Percentiles rank a stretch among this genome's conserved stretches.
phyloP scores from a whole-genome alignment of 192 early-diverging fungal species.

The Chytriomyces hyalinus region DNA sequence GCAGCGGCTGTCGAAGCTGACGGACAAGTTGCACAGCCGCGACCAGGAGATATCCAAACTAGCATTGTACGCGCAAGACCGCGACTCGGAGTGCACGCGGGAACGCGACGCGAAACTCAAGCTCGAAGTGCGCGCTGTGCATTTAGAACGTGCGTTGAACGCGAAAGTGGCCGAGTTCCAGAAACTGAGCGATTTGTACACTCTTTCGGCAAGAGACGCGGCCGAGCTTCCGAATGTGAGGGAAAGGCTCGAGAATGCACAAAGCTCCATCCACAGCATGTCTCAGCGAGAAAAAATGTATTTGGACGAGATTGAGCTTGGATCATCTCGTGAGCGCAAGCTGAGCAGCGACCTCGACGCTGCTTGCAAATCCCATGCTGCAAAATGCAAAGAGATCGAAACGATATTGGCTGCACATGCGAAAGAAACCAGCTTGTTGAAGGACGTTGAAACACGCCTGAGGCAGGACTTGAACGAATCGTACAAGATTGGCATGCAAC shows the following conservation, averaged over 20 bases:
- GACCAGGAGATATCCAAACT: conserved; percentile 48
- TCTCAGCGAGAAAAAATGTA: conserved; percentile 46
- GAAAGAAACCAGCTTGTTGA: conserved; percentile 39
- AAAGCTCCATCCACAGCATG: conserved; percentile 39
- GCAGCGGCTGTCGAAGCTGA: conserved; percentile 33
- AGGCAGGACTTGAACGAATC: conserved; percentile 39
- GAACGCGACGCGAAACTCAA: conserved; percentile 47
- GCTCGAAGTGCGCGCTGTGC: conserved; percentile 40
- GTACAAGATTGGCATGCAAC: not conserved
- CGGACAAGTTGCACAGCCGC: conserved; percentile 33
- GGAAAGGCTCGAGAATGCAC: conserved; percentile 29
- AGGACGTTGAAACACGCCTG: conserved; percentile 40
- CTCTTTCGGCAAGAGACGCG: conserved; percentile 30
- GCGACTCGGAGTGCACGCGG: conserved; percentile 37
- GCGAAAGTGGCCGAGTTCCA: conserved; percentile 40
- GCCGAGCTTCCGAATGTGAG: conserved; percentile 35
- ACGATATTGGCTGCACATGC: conserved; percentile 16
- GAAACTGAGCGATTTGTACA: conserved; percentile 28
- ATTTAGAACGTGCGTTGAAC: conserved; percentile 39
- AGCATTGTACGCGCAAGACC: conserved; percentile 36
- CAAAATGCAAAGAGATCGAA: conserved; percentile 39
- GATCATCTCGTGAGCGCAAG: conserved; percentile 38
- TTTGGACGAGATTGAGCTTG: conserved; percentile 51
- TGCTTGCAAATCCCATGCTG: conserved; percentile 22
- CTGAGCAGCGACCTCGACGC: conserved; percentile 48